Percentiles rank a stretch among this genome's conserved stretches.
Evolutionary conservation across 441 rosid genomes (phyloP).

Genomic region (Eruca vesicaria): DNA sequence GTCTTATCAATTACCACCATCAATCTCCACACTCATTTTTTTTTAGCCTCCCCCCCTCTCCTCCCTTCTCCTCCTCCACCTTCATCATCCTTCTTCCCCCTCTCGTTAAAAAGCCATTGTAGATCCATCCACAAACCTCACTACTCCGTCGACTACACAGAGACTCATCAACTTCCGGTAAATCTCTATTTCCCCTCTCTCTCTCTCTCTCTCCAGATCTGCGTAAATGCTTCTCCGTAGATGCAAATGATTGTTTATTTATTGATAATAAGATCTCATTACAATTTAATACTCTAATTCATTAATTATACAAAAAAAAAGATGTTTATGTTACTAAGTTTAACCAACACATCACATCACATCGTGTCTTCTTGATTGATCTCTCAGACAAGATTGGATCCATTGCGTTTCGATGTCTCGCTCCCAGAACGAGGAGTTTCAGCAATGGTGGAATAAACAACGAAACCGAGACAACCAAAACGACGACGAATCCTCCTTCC

Average conservation of each 20-base stretch:
- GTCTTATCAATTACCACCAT: not conserved
- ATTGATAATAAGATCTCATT: not conserved
- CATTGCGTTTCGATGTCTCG: conserved; percentile 51
- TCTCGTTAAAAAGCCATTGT: not conserved
- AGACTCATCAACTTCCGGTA: not conserved
- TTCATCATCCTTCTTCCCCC: not conserved
- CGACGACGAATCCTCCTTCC: conserved; percentile 24
- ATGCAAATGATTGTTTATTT: not conserved
- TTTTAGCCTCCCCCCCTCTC: not conserved
- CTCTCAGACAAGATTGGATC: not conserved
- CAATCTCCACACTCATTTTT: not conserved
- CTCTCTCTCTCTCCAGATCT: not conserved
- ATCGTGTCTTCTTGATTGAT: not conserved
- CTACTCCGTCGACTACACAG: not conserved
- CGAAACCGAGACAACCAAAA: conserved; percentile 29
- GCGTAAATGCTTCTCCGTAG: not conserved
- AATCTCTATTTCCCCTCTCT: too few relatives aligned
- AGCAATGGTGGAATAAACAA: conserved; percentile 95
- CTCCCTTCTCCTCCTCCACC: not conserved
- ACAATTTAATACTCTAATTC: too few relatives aligned
- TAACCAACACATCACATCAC: not conserved
- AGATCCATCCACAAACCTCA: not conserved
- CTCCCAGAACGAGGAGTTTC: conserved; percentile 78
- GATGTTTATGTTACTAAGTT: not conserved
- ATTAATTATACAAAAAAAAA: too few relatives aligned